Conservation (phyloP, 331 rosid species). For the Acacia concinna region DNA sequence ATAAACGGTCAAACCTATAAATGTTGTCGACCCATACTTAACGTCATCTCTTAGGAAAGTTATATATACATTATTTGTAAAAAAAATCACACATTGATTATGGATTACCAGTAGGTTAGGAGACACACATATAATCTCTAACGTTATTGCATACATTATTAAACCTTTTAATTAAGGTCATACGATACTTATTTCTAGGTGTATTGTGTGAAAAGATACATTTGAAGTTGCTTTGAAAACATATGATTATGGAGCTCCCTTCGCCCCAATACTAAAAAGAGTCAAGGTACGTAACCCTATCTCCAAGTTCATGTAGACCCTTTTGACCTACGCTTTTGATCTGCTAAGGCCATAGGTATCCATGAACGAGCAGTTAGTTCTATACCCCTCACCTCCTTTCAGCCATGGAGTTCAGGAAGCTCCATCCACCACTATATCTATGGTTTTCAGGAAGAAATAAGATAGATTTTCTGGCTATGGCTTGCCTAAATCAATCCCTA, state of each 20-base stretch:
- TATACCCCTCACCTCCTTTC: not conserved
- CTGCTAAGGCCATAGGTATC: not conserved
- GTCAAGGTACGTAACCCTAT: constrained; percentile 41
- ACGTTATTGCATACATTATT: not conserved
- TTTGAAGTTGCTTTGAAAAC: not conserved
- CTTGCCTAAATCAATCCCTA: not conserved
- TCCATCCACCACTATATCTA: not conserved
- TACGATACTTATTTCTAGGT: not conserved
- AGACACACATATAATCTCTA: too few species aligned
- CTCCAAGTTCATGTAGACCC: constrained; percentile 61
- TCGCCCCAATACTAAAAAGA: constrained; percentile 59
- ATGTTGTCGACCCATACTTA: not conserved
- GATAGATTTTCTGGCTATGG: not conserved
- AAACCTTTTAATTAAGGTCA: not conserved
- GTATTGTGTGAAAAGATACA: not conserved
- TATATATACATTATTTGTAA: too few species aligned
- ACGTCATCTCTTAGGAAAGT: not conserved
- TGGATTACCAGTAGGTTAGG: too few species aligned
- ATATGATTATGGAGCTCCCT: constrained; percentile 46
- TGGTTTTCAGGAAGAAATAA: not conserved
- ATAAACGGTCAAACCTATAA: too few species aligned
- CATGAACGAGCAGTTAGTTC: not conserved
- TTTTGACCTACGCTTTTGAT: constrained; percentile 28
- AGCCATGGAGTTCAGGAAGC: not conserved
- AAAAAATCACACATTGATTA: too few species aligned